phyloP scores from a whole-genome alignment of 163 green algal genomes.

The Scenedesmus sp. region DNA sequence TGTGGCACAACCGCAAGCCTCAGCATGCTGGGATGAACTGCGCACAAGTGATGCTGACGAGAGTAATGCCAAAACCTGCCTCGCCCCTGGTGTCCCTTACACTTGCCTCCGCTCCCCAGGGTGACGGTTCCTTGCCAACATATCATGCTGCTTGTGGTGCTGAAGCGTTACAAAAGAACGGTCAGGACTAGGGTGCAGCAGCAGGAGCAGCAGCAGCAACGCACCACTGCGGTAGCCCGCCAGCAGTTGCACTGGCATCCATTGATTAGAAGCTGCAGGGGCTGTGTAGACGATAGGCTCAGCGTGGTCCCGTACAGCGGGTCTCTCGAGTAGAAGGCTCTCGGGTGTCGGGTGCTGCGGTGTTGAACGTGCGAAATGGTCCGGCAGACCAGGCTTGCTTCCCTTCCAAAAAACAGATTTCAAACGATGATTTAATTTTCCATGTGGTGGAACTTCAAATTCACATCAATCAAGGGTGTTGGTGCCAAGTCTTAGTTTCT shows the following conservation, averaged over 20 bases:
- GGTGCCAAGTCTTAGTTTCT: no score
- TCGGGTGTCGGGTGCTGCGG: not conserved
- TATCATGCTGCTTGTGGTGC: not conserved
- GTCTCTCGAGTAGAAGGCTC: not conserved
- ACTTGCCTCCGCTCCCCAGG: constrained; percentile 1
- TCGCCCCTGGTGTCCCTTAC: constrained; percentile 9
- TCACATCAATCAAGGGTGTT: no score
- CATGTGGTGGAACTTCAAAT: no score
- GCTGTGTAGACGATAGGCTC: no score
- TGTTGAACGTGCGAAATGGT: no score
- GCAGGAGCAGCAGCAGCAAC: not conserved
- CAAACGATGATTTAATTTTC: no score
- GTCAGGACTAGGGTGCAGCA: not conserved
- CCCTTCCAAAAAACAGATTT: not conserved
- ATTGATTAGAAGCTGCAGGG: no score
- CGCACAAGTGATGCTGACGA: not conserved
- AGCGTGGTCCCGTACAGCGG: no score
- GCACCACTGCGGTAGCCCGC: not conserved
- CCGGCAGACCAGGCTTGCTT: no score
- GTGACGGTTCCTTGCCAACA: not conserved
- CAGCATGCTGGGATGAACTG: no score
- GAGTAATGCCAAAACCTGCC: not conserved
- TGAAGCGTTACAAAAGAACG: not conserved
- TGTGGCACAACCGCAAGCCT: constrained; percentile 18
- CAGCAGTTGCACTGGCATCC: not conserved